Conservation (phyloP, 2,329 filamentous ascomycete genomes). For the Fusarium sacchari region DNA sequence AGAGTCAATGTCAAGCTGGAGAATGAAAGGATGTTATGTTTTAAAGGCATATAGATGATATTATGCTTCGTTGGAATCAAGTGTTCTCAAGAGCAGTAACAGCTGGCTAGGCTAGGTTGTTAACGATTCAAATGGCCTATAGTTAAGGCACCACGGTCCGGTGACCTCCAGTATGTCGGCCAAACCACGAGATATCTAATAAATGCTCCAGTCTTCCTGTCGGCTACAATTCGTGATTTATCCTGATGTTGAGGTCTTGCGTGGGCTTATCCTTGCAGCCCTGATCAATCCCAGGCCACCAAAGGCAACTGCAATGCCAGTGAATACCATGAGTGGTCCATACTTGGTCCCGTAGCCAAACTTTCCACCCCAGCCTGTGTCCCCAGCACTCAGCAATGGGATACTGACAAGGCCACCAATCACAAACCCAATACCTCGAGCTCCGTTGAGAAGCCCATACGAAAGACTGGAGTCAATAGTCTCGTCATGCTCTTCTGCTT, state of each 20-base stretch:
- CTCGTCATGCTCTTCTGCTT: background rate
- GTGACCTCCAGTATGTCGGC: rapidly evolving
- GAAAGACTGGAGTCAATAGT: background rate
- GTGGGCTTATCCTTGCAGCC: background rate
- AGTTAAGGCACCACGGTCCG: rapidly evolving
- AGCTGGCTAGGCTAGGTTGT: rapidly evolving
- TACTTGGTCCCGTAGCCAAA: background rate
- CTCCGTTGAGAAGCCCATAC: background rate
- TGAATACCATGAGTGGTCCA: background rate
- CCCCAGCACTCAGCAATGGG: background rate
- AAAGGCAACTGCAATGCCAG: background rate
- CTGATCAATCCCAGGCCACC: background rate
- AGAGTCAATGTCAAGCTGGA: background rate
- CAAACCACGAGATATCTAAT: background rate
- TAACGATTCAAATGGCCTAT: background rate
- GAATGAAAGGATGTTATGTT: background rate
- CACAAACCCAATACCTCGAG: background rate
- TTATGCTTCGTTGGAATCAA: rapidly evolving
- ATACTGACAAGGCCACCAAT: background rate
- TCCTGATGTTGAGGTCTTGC: background rate
- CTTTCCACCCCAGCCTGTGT: background rate
- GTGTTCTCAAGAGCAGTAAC: background rate
- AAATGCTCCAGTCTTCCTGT: rapidly evolving
- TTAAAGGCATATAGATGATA: background rate
- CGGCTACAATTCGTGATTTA: background rate